Base-by-base conservation (phyloP, 257 asterid genomes). In the Solanum arcanum region DNA sequence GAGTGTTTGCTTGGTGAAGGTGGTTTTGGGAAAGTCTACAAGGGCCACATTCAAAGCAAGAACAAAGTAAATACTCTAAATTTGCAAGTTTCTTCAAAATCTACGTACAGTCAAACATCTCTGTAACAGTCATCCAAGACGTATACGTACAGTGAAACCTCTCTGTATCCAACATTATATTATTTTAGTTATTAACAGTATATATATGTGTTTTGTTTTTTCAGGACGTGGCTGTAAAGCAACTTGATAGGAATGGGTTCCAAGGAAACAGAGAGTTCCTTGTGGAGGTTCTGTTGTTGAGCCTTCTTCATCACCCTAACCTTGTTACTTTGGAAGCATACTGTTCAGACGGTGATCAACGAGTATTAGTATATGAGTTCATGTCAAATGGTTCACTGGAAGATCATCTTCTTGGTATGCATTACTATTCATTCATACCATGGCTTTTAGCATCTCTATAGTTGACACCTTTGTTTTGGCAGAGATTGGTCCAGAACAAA, bases 351-450 rank as follows among this genome's bases (percentile, higher is more conserved):
- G 95, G 95, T 27, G 86, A 86, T 46, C 95, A 94, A 4, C 89
- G 96, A 70, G 37, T 92, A 42, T 84, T 94, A 35, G 94, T 90
- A 16, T 94, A 94, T 35, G 94, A 94, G 83, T 92, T 88, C 91
- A 92, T 95, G 96, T 77, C 87, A 41, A 89, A 92, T 82, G 98
- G 98, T 23, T 93, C 98, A n/a, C 88, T 95, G 60, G 98, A 94
- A 83, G 94, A 94, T 87, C 98, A 94, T 84, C 95, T 95, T 56
- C 94, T 94, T 64, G 93, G 95, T 95, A 94, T 47, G 92, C 72
- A 31, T 25, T 25, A 16, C 35, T 18, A 66, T 66, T 66, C 35
- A 25, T 66, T 66, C 33, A 64, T n/a, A 1, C 72, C 72, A n/a
- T n/a, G 33, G 4, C 35, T 0, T 3, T 66, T 66, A 66, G 39